phyloP scores from a whole-genome alignment of 169 alveolate species.

The Toxoplasma gondii region DNA sequence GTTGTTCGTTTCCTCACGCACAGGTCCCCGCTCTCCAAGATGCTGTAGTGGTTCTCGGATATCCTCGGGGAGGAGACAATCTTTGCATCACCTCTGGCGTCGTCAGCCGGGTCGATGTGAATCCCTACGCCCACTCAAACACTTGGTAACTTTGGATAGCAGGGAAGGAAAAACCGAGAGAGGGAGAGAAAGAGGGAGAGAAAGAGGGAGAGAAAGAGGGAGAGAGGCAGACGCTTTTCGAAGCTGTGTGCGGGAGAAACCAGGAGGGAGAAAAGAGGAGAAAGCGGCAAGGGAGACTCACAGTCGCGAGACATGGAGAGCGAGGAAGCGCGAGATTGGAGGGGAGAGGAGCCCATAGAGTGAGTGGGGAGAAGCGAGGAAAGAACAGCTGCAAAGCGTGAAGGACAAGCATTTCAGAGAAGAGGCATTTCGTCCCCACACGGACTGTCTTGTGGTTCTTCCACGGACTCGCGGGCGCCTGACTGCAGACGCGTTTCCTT shows the following conservation, averaged over 20 bases:
- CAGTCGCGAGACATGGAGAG: not conserved
- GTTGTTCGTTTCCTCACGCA: not conserved
- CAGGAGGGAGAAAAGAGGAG: not conserved
- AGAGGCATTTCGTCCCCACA: not conserved
- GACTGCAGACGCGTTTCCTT: not conserved
- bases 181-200: not conserved
- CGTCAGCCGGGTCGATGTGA: constrained; percentile 87
- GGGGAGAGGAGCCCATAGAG: not conserved
- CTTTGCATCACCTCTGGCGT: constrained; percentile 89
- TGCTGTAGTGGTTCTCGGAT: constrained; percentile 85
- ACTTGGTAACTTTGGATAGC: constrained; percentile 54
- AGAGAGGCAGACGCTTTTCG: not conserved
- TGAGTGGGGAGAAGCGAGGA: not conserved
- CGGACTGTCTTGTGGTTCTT: not conserved
- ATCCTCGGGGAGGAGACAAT: constrained; percentile 91
- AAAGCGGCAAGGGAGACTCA: not conserved
- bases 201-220: not conserved
- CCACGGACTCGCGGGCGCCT: not conserved
- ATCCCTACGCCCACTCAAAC: constrained; percentile 76
- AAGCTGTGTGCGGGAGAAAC: not conserved
- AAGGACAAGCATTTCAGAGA: not conserved
- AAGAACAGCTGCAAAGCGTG: not conserved
- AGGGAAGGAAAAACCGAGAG: not conserved
- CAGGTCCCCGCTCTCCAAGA: constrained; percentile 81
- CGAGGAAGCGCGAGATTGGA: not conserved